These are phyloP conservation scores for Penicillium sp. DNA, from an alignment of 2,329 filamentous ascomycete species.

Conservation along the genomic window DNA sequence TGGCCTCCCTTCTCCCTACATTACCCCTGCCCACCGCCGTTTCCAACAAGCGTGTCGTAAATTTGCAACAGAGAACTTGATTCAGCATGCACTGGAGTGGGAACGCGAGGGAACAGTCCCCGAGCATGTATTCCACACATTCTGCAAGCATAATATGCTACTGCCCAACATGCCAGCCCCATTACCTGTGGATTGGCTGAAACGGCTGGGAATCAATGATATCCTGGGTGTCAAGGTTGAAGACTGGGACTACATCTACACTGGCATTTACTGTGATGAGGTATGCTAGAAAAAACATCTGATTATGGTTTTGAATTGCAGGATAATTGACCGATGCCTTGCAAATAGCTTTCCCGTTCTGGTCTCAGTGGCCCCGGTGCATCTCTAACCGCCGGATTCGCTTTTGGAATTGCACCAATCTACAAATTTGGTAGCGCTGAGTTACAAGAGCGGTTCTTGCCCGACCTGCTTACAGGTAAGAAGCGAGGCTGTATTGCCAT, in stretches of 20 bases:
- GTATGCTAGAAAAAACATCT: constrained; percentile 26
- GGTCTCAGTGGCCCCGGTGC: constrained; percentile 64
- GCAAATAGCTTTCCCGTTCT: constrained; percentile 58
- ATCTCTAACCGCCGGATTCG: constrained; percentile 69
- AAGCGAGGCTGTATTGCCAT: constrained; percentile 74
- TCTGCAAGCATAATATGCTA: constrained; percentile 66
- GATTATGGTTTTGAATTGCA: background rate
- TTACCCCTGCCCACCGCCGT: constrained; percentile 62
- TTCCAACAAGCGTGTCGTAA: constrained; percentile 68
- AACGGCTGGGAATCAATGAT: constrained; percentile 63
- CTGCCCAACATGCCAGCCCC: constrained; percentile 69
- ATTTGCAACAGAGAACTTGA: constrained; percentile 64
- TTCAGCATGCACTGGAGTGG: constrained; percentile 66
- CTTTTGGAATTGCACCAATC: constrained; percentile 70
- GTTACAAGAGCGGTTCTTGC: constrained; percentile 66
- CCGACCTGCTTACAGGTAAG: constrained; percentile 64
- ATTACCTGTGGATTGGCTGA: constrained; percentile 66
- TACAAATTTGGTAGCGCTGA: constrained; percentile 64
- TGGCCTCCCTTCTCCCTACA: constrained; percentile 70
- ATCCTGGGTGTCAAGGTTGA: constrained; percentile 68
- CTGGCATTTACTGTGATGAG: constrained; percentile 69
- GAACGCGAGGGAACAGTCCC: constrained; percentile 65
- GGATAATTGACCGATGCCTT: background rate
- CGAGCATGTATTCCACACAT: constrained; percentile 62
- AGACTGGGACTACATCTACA: constrained; percentile 72